Evolutionary conservation across 2,329 filamentous ascomycete genomes (phyloP), one percentile per base, ranked within the genome.

Genomic region (Exophiala lecanii-corni): DNA sequence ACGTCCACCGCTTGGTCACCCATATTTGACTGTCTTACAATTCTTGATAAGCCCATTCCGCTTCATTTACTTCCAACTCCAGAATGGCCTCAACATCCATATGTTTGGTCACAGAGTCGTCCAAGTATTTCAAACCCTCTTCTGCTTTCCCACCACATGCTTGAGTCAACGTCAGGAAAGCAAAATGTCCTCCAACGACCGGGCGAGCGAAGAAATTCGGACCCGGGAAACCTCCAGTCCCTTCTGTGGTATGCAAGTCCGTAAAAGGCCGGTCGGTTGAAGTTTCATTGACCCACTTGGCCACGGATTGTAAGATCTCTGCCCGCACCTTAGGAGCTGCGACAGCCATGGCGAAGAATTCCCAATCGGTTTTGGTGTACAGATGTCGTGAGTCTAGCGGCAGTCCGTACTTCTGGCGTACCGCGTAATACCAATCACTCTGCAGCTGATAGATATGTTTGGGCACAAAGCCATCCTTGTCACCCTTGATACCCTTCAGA

Each of bases 291-390:
- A 94, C 72, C 88, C 88, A 94, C 43, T 69, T 70, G 1, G 86
- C 85, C 30, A 92, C 82, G 13, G 79, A 76, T 47, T 86, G 74
- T 25, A 92, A 67, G 38, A 94, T 88, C 60, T 84, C 78, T 2
- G 74, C 72, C 41, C 87, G 75, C 1, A 84, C 84, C 21, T 45
- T 73, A 67, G 59, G 54, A 76, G 54, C 79, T 3, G 86, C 78
- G 4, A 94, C 83, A 2, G 87, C 85, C 35, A 88, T 87, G 0
- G 86, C 85, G 62, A 92, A 89, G 62, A 94, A 89, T 56, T 92
- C 83, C 88, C 88, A 94, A 65, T 94, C 88, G 20, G 83, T 88
- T 67, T 94, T 94, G 23, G 86, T 84, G 63, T 92, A 92, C 2
- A 91, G 64, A 62, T 92, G 86, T 32, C 88, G 78, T 54, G 78